A percentile compares a stretch with the other conserved stretches of the same genome.
phyloP scores from a whole-genome alignment of 805 yeast genomes.

The Zygoascus flipseniorum region DNA sequence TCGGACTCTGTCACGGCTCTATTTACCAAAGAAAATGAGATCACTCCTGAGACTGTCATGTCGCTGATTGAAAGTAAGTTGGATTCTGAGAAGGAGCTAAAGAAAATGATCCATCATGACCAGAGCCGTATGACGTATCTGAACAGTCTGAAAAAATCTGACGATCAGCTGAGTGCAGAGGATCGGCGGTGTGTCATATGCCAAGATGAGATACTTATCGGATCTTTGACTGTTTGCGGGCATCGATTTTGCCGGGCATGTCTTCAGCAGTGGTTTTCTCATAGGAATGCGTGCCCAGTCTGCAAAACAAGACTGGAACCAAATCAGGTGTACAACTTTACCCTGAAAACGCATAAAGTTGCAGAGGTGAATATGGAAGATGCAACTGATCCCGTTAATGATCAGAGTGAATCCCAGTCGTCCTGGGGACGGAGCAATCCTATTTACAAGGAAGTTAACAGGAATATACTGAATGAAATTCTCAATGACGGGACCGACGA shows the following conservation, averaged over 20 bases:
- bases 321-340: slow-evolving; percentile 60
- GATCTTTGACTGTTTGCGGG: slow-evolving; percentile 83
- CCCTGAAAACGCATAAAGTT: slow-evolving; percentile 36
- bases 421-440: slow-evolving; percentile 8
- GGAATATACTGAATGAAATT: slow-evolving; percentile 29
- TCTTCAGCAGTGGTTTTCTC: slow-evolving; percentile 60
- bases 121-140: slow-evolving; percentile 37
- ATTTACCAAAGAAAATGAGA: slow-evolving; percentile 24
- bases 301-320: slow-evolving; percentile 51
- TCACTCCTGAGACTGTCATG: slow-evolving; percentile 16
- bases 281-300: slow-evolving; percentile 61
- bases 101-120: slow-evolving; percentile 13
- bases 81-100: slow-evolving; percentile 16
- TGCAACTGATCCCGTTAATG: slow-evolving; percentile 6
- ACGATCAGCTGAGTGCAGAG: slow-evolving; percentile 23
- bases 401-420: neutral
- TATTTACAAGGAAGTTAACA: slow-evolving; percentile 22
- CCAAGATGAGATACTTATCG: slow-evolving; percentile 56
- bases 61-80: slow-evolving; percentile 1
- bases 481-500: slow-evolving; percentile 1
- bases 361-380: slow-evolving; percentile 28
- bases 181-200: slow-evolving; percentile 69
- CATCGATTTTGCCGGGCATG: slow-evolving; percentile 85
- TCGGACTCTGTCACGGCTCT: slow-evolving; percentile 71
- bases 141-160: slow-evolving; percentile 32